Base-by-base conservation (phyloP, 2,329 filamentous ascomycete genomes). In the Colletotrichum navitas region DNA sequence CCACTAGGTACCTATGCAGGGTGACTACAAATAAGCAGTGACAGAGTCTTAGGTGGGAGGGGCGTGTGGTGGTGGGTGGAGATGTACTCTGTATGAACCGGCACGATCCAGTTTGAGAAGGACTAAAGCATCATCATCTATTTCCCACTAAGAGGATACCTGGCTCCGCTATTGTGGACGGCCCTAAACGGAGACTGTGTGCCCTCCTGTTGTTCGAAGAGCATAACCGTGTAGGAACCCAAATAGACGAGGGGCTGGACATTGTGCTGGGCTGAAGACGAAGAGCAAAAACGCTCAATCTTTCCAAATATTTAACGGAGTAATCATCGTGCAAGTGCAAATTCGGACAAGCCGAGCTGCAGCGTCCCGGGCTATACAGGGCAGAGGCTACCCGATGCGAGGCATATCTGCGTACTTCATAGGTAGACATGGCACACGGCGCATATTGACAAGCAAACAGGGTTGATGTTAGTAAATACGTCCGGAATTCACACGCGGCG, bases 111-210 rank as follows among this genome's bases (percentile, higher is more conserved):
- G 29, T 55, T 59, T 39, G 10, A 68, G 7, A 29, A 58, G 55
- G 36, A 63, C 68, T 63, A 71, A 63, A 68, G 59, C 64, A 59
- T 43, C 45, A 59, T 34, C 59, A 54, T 41, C 62, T 59, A 41
- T 11, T 11, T 36, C 10, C 10, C 10, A 36, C 10, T 36, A 21
- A 55, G 62, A 60, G 47, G 54, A 54, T 51, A 39, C 34, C 43
- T 26, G 26, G 59, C 32, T 51, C 63, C 41, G 34, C 56, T 16
- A 10, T 36, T 62, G 51, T 67, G 56, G 49, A 51, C 21, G 41
- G 55, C 63, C 68, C 63, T 56, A 51, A 56, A 62, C 34, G 21
- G 55, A 54, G 39, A 47, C 39, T 47, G 49, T 61, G 59, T 41
- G 45, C 39, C 54, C 43, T 34, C 29, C 47, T 24, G 52, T 21